These are phyloP conservation scores for Parmelia sp. DNA, from an alignment of 495 filamentous ascomycete genomes.

Conservation along the genomic window DNA sequence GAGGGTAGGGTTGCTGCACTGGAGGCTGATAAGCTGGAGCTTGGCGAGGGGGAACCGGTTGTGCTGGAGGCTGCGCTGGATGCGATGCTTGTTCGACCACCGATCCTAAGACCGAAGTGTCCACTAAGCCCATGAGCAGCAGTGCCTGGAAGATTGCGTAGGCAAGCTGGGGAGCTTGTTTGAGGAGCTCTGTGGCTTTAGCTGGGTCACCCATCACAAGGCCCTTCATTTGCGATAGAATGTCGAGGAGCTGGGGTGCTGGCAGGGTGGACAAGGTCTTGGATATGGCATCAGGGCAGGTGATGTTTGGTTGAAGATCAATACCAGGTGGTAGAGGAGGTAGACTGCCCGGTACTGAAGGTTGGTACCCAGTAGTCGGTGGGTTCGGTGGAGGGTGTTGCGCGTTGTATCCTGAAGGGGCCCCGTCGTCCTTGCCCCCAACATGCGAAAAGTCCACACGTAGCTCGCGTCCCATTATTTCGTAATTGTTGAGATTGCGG, in stretches of 20 bases:
- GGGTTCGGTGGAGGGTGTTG: conserved; percentile 27
- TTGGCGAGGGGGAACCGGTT: conserved; percentile 23
- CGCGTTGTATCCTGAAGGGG: conserved; percentile 37
- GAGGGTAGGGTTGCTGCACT: conserved; percentile 28
- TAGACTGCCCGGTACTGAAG: conserved; percentile 38
- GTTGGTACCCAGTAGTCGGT: conserved; percentile 26
- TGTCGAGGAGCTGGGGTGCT: conserved; percentile 84
- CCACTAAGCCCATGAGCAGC: conserved; percentile 87
- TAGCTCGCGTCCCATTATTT: conserved; percentile 90
- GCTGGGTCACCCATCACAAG: conserved; percentile 72
- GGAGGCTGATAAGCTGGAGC: conserved; percentile 21
- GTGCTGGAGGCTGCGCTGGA: conserved; percentile 27
- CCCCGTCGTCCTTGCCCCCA: conserved; percentile 66
- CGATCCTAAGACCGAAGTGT: conserved; percentile 50
- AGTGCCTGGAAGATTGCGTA: conserved; percentile 96
- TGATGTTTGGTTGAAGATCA: conserved; percentile 72
- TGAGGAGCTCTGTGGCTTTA: conserved; percentile 79
- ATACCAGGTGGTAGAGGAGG: conserved; percentile 79
- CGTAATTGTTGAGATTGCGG: conserved; percentile 91
- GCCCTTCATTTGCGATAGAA: conserved; percentile 89
- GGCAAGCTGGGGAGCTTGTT: conserved; percentile 84
- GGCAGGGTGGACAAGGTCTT: conserved; percentile 79
- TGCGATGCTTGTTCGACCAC: conserved; percentile 52
- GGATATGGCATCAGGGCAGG: conserved; percentile 84
- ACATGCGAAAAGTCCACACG: conserved; percentile 94